A percentile compares a stretch with the other conserved stretches of the same genome.
These are phyloP conservation scores for Tieghemiomyces parasiticus DNA, from an alignment of 192 early-diverging fungal species.

Conservation along the genomic window DNA sequence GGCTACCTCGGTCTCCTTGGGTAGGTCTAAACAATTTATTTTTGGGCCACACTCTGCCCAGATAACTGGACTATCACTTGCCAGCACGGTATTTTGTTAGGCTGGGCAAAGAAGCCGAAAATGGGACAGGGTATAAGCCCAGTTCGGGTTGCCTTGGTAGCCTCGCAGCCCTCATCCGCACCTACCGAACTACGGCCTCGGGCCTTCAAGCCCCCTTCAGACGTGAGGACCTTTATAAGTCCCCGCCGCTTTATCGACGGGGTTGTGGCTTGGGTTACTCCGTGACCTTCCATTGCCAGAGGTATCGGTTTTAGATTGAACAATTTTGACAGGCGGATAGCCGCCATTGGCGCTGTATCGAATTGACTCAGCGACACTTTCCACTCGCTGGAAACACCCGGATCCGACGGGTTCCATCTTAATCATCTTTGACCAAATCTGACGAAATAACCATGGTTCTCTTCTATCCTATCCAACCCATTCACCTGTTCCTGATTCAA, in stretches of 20 bases:
- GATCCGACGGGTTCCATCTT: background rate
- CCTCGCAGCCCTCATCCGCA: too few species aligned
- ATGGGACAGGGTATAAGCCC: too few species aligned
- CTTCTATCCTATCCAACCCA: background rate
- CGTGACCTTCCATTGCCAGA: too few species aligned
- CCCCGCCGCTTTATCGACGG: too few species aligned
- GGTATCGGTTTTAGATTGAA: background rate
- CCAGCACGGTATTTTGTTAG: too few species aligned
- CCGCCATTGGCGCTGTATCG: background rate
- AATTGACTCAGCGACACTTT: background rate
- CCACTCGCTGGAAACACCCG: background rate
- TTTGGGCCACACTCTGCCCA: background rate
- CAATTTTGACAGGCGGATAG: background rate
- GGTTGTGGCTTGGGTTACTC: too few species aligned
- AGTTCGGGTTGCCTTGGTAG: too few species aligned
- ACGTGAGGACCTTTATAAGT: too few species aligned
- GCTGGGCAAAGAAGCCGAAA: too few species aligned
- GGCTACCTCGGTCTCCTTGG: slow-evolving; percentile 1
- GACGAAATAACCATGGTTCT: background rate
- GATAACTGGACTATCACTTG: too few species aligned
- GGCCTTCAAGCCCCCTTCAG: too few species aligned
- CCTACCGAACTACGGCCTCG: too few species aligned
- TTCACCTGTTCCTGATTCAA: background rate
- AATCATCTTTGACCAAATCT: background rate
- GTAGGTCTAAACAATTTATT: background rate